Base-by-base conservation (phyloP, 805 yeast species). In the Wickerhamiella siamensis region DNA sequence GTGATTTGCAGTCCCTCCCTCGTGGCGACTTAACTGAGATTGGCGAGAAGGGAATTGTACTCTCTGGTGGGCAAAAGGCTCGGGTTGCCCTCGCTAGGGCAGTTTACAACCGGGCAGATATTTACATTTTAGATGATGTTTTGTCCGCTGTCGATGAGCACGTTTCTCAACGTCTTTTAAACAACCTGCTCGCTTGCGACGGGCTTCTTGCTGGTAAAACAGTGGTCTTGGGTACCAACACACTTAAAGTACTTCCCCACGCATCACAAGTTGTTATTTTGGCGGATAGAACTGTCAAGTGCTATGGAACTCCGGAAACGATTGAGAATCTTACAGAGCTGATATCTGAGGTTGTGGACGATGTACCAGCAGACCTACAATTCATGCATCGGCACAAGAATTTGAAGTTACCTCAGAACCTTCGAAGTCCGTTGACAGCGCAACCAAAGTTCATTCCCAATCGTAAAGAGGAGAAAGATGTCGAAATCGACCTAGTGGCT, bases 51-150 rank as follows among this genome's bases (percentile, higher is more conserved):
- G 96, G 96, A 50, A 83, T 87, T 41, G 81, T 94, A n/a, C 65
- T 87, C 43, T 81, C 94, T 31, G 96, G 96, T 40, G 96, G 96
- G 31, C 95, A 87, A 60, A 86, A 86, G 67, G 95, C 96, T 0
- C 74, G 96, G 59, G 67, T 87, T 33, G 77, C 94, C 0, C 69
- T 87, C 41, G 96, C 96, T 0, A 73, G 96, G 58, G 95, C 96
- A 9, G 94, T 87, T 9, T 87, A 87, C 57, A 71, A 93, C n/a
- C 71, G 95, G 50, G 88, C 95, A 2, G 95, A 86, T 56, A 73
- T 86, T 29, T 83, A 82, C 58, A 62, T 87, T 34, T 62, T 87
- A 46, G 96, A 87, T 60, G 96, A 87, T 60, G 79, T 91, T n/a
- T 68, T 87, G 46, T 78, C 88, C 57, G 96, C 96, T 24, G 95